A percentile compares a stretch with the other conserved stretches of the same genome.
Evolutionary conservation across 495 filamentous ascomycete species (phyloP).

Genomic region (Penicillium egyptiacum): DNA sequence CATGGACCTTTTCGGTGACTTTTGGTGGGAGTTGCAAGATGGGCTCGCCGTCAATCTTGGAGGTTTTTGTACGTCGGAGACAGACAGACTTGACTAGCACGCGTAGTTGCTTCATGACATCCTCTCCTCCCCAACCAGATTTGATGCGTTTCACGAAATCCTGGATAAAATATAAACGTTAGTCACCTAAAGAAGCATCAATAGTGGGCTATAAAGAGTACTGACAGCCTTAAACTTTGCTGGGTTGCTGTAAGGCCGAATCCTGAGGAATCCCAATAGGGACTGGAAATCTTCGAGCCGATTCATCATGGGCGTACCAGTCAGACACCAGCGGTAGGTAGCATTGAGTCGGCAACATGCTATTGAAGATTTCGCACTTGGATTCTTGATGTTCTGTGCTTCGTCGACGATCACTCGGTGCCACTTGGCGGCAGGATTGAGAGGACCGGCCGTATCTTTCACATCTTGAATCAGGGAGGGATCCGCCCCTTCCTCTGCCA

Average conservation of each 20-base stretch:
- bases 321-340: conserved; percentile 78
- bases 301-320: conserved; percentile 96
- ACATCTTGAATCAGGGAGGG: conserved; percentile 19
- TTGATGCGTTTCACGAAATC: conserved; percentile 57
- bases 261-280: conserved; percentile 76
- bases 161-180: conserved; percentile 27
- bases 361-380: conserved; percentile 61
- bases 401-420: conserved; percentile 90
- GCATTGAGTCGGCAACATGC: conserved; percentile 63
- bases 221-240: conserved; percentile 60
- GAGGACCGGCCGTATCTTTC: conserved; percentile 51
- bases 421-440: conserved; percentile 67
- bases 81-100: conserved; percentile 81
- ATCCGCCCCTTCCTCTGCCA: conserved; percentile 33
- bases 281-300: conserved; percentile 78
- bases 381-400: conserved; percentile 93
- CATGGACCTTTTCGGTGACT: conserved; percentile 61
- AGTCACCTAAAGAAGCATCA: background rate
- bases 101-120: conserved; percentile 71
- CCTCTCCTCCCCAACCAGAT: conserved; percentile 31
- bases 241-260: conserved; percentile 73
- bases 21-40: conserved; percentile 76
- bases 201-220: conserved; percentile 13
- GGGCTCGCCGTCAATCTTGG: conserved; percentile 79
- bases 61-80: conserved; percentile 80